Percentiles rank a stretch among this genome's conserved stretches.
These are phyloP conservation scores for Epichloe sylvatica DNA, from an alignment of 2,329 filamentous ascomycete genomes.

Conservation along the genomic window DNA sequence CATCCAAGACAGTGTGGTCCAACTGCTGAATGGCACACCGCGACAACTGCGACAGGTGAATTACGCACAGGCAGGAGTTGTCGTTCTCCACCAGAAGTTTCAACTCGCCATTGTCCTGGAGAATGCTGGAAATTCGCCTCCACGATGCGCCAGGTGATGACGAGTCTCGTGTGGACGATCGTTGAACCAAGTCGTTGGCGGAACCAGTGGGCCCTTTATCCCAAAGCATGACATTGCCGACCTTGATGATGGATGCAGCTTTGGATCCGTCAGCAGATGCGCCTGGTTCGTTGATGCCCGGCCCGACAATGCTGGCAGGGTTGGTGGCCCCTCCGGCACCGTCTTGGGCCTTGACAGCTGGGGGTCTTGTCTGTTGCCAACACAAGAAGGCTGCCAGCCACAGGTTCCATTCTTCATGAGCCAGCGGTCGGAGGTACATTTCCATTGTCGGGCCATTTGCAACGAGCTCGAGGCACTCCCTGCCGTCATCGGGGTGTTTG, in stretches of 20 bases:
- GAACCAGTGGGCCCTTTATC: slow-evolving; percentile 54
- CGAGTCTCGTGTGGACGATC: slow-evolving; percentile 43
- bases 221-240: slow-evolving; percentile 83
- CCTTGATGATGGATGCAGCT: slow-evolving; percentile 70
- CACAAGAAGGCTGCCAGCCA: slow-evolving; percentile 72
- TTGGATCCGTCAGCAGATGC: slow-evolving; percentile 20
- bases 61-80: slow-evolving; percentile 61
- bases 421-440: slow-evolving; percentile 50
- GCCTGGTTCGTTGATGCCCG: slow-evolving; percentile 30
- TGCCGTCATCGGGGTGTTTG: slow-evolving; percentile 29
- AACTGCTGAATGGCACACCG: slow-evolving; percentile 82
- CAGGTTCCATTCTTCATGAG: slow-evolving; percentile 54
- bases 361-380: slow-evolving; percentile 63
- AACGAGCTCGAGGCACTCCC: slow-evolving; percentile 39
- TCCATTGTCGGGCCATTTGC: slow-evolving; percentile 40
- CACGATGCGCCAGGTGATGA: slow-evolving; percentile 49
- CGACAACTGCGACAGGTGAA: slow-evolving; percentile 79
- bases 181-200: slow-evolving; percentile 41
- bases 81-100: slow-evolving; percentile 82
- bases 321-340: slow-evolving; percentile 18
- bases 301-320: slow-evolving; percentile 21
- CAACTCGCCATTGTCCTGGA: slow-evolving; percentile 90
- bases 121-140: slow-evolving; percentile 79
- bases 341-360: slow-evolving; percentile 39
- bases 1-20: slow-evolving; percentile 78